Evolutionary conservation across 2,329 filamentous ascomycete species (phyloP), one percentile per base, ranked within the genome.

Genomic region (Phialemoniopsis sp.): DNA sequence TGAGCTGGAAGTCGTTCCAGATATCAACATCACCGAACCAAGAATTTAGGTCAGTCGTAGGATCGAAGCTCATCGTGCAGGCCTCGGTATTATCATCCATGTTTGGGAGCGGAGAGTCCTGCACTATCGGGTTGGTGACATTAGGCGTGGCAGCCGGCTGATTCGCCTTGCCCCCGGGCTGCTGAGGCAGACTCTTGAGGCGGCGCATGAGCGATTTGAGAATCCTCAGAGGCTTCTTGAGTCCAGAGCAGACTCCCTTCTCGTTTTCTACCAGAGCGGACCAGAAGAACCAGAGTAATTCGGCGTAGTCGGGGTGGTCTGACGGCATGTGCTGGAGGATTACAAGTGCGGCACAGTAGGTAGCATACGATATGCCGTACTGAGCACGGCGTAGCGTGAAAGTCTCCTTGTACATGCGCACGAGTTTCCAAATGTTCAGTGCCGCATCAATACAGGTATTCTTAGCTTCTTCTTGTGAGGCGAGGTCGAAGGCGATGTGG

Each of bases 281-380:
- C 58, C 59, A 64, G 46, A 64, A 63, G 43, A 63, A 64, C 7
- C 48, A 54, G 13, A 64, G 62, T 12, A 48, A 46, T n/a, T 62
- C 56, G 2, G 45, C 56, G 28, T 57, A 58, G 29, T 54, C 46
- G 13, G 51, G 55, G n/a, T 55, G 46, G 16, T 58, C 53, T 10
- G 52, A 46, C 12, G 51, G 49, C 33, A 57, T 55, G 21, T 57
- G 57, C 13, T 49, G 54, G 2, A 59, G 53, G 14, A 59, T 58
- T 15, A 56, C 56, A n/a, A 56, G 52, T 8, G 56, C 56, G 4
- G 56, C 56, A 0, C 56, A 59, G 48, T 68, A 69, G 3, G 65
- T 51, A 9, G 63, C 61, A 36, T 69, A 69, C 16, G 59, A 62
- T 5, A 67, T 52, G 4, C 68, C 42, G 48, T 67, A 69, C 2